These are phyloP conservation scores for Paecilomyces niveus DNA, from an alignment of 2,329 filamentous ascomycete species.

Conservation along the genomic window DNA sequence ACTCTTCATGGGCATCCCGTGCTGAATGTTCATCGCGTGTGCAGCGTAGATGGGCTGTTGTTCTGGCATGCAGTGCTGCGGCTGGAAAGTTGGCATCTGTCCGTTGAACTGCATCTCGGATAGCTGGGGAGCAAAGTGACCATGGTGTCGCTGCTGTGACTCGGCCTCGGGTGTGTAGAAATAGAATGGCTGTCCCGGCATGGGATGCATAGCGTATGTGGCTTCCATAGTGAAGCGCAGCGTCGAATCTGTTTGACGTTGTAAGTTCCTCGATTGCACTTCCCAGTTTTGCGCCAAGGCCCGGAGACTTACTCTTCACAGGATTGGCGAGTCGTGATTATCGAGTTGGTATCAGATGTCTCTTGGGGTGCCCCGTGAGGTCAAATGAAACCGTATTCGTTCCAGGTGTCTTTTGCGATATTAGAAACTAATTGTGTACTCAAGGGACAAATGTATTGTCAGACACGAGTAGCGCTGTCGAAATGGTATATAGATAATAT, in stretches of 20 bases:
- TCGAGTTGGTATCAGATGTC: background rate
- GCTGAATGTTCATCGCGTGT: constrained; percentile 39
- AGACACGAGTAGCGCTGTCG: background rate
- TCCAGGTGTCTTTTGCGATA: background rate
- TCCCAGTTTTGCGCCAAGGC: background rate
- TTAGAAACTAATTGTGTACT: background rate
- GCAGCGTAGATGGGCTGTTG: constrained; percentile 30
- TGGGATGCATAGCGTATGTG: constrained; percentile 48
- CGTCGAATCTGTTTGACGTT: constrained; percentile 14
- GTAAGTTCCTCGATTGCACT: background rate
- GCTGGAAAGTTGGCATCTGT: constrained; percentile 27
- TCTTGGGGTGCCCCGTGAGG: background rate
- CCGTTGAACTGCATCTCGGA: constrained; percentile 40
- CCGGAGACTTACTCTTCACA: background rate
- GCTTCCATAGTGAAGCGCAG: constrained; percentile 55
- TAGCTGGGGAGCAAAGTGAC: constrained; percentile 64
- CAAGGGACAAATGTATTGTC: background rate
- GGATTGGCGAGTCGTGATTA: background rate
- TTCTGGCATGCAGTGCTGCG: constrained; percentile 17
- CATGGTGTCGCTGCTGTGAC: constrained; percentile 65
- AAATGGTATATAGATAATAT: background rate
- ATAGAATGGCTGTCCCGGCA: constrained; percentile 72
- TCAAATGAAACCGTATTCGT: background rate
- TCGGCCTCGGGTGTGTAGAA: constrained; percentile 77
- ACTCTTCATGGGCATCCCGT: constrained; percentile 35